These are phyloP conservation scores for Pelargonium hybrid DNA, from an alignment of 441 rosid genomes.

Conservation along the genomic window DNA sequence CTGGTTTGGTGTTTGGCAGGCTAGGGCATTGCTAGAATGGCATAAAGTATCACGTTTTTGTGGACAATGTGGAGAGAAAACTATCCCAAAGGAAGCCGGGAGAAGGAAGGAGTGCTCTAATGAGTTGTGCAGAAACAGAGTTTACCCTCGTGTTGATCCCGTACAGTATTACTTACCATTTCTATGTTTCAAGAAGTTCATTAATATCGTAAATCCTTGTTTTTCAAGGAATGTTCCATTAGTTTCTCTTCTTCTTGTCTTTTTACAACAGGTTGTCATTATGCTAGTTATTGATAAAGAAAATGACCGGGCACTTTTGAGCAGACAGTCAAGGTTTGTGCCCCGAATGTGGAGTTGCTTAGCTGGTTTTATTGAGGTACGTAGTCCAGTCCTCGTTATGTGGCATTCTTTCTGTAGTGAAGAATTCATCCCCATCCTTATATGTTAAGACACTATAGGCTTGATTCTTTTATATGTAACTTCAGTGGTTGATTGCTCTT, in stretches of 20 bases:
- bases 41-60: slow-evolving; percentile 53
- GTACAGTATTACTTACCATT: slow-evolving; percentile 29
- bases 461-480: neutral
- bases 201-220: neutral
- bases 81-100: slow-evolving; percentile 65
- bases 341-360: slow-evolving; percentile 96
- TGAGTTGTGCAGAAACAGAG: slow-evolving; percentile 46
- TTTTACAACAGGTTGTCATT: slow-evolving; percentile 61
- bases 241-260: slow-evolving; percentile 7
- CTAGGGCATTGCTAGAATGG: slow-evolving; percentile 88
- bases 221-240: neutral
- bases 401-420: neutral
- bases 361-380: slow-evolving; percentile 91
- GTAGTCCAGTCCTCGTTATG: neutral
- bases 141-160: slow-evolving; percentile 91
- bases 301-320: slow-evolving; percentile 65
- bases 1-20: slow-evolving; percentile 31
- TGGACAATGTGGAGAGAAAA: slow-evolving; percentile 62
- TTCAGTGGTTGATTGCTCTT: neutral
- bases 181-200: slow-evolving; percentile 6
- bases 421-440: neutral
- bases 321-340: slow-evolving; percentile 62
- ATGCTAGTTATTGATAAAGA: slow-evolving; percentile 84
- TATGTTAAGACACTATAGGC: neutral
- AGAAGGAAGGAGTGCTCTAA: slow-evolving; percentile 65